Conservation (phyloP, 148 eudicot genomes). For the Beta vulgaris region DNA sequence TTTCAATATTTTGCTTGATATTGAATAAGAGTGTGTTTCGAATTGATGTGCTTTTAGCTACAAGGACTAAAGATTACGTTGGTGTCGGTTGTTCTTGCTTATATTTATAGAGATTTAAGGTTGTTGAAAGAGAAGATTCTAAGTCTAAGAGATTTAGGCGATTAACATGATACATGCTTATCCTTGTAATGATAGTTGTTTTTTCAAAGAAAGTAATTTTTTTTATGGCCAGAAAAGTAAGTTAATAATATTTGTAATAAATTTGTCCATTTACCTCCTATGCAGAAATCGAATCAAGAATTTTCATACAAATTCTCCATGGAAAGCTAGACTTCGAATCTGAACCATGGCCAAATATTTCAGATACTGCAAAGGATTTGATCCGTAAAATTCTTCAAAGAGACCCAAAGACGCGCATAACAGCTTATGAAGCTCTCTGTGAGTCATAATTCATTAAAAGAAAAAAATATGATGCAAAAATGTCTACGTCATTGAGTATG, state of each 20-base stretch:
- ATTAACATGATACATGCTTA: constrained; percentile 4
- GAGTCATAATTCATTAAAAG: constrained; percentile 37
- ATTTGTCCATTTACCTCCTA: neutral
- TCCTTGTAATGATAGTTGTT: too few species aligned
- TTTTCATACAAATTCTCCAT: constrained; percentile 66
- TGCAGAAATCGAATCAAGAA: constrained; percentile 76
- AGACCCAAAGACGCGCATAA: constrained; percentile 54
- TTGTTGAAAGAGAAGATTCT: constrained; percentile 17
- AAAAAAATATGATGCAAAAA: neutral
- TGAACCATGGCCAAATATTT: constrained; percentile 76
- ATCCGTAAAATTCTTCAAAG: constrained; percentile 67
- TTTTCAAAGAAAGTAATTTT: too few species aligned
- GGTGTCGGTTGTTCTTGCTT: constrained; percentile 34
- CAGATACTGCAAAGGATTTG: constrained; percentile 71
- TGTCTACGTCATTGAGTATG: neutral
- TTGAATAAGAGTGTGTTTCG: constrained; percentile 14
- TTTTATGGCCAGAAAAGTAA: too few species aligned
- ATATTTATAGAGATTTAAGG: constrained; percentile 33
- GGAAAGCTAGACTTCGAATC: constrained; percentile 71
- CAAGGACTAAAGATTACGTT: constrained; percentile 22
- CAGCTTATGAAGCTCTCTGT: constrained; percentile 76
- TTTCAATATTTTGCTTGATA: too few species aligned
- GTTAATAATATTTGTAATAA: too few species aligned
- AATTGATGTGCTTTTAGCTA: constrained; percentile 26
- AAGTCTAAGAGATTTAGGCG: neutral